These are phyloP conservation scores for Elongisporangium prolatum DNA, from an alignment of 352 stramenopile genomes.

Conservation along the genomic window DNA sequence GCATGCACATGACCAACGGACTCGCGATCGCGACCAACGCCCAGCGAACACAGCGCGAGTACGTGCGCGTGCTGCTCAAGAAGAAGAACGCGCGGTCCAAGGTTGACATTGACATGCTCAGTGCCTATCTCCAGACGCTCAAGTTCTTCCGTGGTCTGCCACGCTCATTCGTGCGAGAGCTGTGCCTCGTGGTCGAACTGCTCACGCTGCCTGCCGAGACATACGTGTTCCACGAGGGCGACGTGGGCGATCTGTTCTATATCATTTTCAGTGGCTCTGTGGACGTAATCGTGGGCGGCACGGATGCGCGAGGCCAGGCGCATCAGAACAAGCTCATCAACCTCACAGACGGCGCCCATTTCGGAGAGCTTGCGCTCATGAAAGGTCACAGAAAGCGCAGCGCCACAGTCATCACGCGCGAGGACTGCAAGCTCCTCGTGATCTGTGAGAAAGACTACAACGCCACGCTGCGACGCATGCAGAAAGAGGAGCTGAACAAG, in stretches of 20 bases:
- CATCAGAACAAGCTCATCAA: constrained; percentile 72
- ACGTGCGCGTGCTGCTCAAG: constrained; percentile 54
- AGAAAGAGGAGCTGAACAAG: constrained; percentile 63
- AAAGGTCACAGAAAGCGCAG: constrained; percentile 63
- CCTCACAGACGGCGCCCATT: constrained; percentile 60
- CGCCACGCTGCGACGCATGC: constrained; percentile 53
- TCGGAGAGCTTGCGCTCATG: constrained; percentile 71
- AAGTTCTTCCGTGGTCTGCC: constrained; percentile 74
- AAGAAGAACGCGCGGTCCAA: constrained; percentile 41
- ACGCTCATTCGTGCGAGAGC: constrained; percentile 55
- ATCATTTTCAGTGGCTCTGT: constrained; percentile 72
- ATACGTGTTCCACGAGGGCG: constrained; percentile 60
- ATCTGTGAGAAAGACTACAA: constrained; percentile 80
- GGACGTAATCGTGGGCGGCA: constrained; percentile 60
- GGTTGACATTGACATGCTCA: constrained; percentile 54
- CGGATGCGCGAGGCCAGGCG: constrained; percentile 39
- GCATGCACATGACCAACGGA: constrained; percentile 50
- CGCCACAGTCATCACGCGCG: constrained; percentile 59
- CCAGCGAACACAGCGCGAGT: constrained; percentile 37
- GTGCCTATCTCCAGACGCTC: constrained; percentile 64
- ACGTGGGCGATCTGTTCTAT: constrained; percentile 71
- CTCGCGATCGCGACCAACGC: constrained; percentile 5
- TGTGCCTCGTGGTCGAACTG: constrained; percentile 61
- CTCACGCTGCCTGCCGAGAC: constrained; percentile 29
- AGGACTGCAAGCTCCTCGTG: constrained; percentile 59